Conservation (phyloP, 192 early-diverging fungal genomes). For the Gryganskiella cystojenkinii region DNA sequence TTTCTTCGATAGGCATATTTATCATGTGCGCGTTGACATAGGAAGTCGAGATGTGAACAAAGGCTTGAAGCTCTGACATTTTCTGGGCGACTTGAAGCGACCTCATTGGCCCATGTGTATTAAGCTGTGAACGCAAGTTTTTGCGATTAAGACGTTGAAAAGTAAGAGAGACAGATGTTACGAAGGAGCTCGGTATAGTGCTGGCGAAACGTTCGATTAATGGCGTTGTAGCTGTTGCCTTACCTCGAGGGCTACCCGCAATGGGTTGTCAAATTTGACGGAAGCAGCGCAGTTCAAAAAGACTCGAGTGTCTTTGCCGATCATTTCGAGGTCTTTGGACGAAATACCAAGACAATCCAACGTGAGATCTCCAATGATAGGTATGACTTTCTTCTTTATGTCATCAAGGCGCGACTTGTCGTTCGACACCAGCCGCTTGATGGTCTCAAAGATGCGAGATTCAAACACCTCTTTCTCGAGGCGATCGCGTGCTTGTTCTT, state of each 20-base stretch:
- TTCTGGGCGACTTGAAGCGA: neutral
- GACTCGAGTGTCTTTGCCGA: neutral
- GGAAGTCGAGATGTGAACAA: slow-evolving; percentile 8
- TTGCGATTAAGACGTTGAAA: no score
- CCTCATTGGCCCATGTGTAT: neutral
- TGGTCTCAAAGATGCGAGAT: slow-evolving; percentile 3
- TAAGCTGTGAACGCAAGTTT: no score
- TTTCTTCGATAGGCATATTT: neutral
- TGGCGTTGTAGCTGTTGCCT: no score
- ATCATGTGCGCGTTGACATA: slow-evolving; percentile 4
- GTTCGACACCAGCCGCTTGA: neutral
- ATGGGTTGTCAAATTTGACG: neutral
- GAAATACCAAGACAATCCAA: slow-evolving; percentile 1
- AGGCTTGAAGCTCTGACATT: neutral
- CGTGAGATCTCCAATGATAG: neutral
- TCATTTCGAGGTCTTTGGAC: neutral
- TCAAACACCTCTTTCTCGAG: slow-evolving; percentile 2
- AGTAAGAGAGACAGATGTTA: no score
- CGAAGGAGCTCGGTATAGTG: no score
- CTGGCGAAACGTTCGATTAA: no score
- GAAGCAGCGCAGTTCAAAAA: slow-evolving; percentile 6
- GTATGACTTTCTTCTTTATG: neutral
- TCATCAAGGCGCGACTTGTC: neutral
- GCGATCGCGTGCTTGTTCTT: neutral
- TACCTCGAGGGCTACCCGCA: neutral